phyloP scores from a whole-genome alignment of 1,284 basidiomycete species.

The Volvariella volvacea region DNA sequence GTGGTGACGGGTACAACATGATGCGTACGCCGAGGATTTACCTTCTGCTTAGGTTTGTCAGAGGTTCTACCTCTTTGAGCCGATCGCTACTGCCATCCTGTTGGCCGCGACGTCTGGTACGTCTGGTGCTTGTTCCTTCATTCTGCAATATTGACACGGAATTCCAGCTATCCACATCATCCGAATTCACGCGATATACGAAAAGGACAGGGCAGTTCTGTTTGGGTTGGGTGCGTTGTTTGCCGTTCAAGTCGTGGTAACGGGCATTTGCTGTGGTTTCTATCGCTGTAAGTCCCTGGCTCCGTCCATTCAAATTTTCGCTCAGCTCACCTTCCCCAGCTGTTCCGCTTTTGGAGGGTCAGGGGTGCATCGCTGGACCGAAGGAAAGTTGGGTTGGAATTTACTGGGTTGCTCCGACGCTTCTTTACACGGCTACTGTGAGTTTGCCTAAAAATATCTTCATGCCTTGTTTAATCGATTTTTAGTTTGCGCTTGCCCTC shows the following conservation, averaged over 20 bases:
- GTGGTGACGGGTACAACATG: conserved; percentile 12
- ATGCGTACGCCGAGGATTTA: conserved; percentile 1
- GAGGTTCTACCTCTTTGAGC: conserved; percentile 76
- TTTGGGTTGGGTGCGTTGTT: conserved; percentile 49
- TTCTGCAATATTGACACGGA: conserved; percentile 6
- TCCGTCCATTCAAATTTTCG: conserved; percentile 2
- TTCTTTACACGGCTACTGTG: conserved; percentile 63
- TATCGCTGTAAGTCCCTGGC: conserved; percentile 46
- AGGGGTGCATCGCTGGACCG: conserved; percentile 80
- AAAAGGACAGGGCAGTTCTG: conserved; percentile 50
- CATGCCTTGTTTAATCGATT: conserved; percentile 6
- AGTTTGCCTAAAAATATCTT: conserved; percentile 15
- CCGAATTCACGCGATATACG: conserved; percentile 72
- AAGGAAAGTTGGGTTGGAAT: conserved; percentile 73
- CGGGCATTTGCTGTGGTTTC: conserved; percentile 67
- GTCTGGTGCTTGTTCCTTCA: conserved; percentile 10
- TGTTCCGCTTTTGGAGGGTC: conserved; percentile 60
- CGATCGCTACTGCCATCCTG: conserved; percentile 73
- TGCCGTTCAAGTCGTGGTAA: conserved; percentile 60
- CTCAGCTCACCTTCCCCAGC: conserved; percentile 27
- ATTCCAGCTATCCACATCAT: conserved; percentile 57
- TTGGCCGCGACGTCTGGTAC: conserved; percentile 64
- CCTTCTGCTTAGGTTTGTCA: conserved; percentile 41
- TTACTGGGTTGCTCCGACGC: conserved; percentile 72
- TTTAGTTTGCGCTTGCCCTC: conserved; percentile 59